These are phyloP conservation scores for Eimeria praecox DNA, from an alignment of 169 alveolate genomes.

Conservation along the genomic window DNA sequence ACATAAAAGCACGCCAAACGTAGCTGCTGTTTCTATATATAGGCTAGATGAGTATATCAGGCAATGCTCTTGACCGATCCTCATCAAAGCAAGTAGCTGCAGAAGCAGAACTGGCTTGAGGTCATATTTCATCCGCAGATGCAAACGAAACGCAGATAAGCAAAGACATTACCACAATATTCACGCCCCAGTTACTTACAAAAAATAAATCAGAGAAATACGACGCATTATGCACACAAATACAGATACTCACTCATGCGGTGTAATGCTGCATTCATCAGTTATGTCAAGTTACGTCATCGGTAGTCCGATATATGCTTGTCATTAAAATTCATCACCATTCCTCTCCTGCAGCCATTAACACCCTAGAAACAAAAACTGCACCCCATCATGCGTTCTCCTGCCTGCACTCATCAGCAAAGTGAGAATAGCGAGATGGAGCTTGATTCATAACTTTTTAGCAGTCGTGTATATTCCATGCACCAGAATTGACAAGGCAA, in stretches of 20 bases:
- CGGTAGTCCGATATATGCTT: conserved; percentile 49
- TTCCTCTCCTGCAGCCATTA: conserved; percentile 3
- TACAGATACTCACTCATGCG: background rate
- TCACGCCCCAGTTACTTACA: background rate
- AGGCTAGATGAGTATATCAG: background rate
- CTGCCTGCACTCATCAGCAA: conserved; percentile 16
- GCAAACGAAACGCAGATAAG: background rate
- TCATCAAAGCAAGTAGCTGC: conserved; percentile 69
- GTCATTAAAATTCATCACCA: conserved; percentile 24
- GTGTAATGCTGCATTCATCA: conserved; percentile 17
- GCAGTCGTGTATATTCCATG: conserved; percentile 48
- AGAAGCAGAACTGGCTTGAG: conserved; percentile 72
- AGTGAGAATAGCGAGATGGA: conserved; percentile 64
- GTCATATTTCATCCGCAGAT: conserved; percentile 18
- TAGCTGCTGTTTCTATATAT: background rate
- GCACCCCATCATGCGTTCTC: conserved; percentile 74
- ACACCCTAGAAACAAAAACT: background rate
- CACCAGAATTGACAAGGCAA: conserved; percentile 23
- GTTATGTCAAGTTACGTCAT: conserved; percentile 22
- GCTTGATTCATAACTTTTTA: background rate
- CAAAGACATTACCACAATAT: background rate
- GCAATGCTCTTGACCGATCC: background rate
- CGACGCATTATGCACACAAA: background rate
- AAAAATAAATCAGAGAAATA: background rate
- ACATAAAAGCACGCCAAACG: background rate